These are phyloP conservation scores for Gossypium davidsonii DNA, from an alignment of 441 rosid species.

Conservation along the genomic window DNA sequence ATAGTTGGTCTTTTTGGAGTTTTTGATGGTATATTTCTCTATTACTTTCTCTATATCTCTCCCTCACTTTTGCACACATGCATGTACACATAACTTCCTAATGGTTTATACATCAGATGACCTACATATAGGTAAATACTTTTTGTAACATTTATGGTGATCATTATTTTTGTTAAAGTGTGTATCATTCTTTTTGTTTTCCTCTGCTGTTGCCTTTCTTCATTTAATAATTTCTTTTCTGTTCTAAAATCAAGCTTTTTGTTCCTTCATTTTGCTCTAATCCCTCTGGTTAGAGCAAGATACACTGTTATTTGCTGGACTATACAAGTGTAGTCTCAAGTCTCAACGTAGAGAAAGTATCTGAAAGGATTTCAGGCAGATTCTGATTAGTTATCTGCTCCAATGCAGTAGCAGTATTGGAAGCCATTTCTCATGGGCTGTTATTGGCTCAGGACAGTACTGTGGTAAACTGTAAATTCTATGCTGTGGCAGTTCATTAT, in stretches of 20 bases:
- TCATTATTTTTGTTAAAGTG: background rate
- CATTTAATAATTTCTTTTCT: background rate
- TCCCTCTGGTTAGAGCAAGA: background rate
- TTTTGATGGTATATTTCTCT: slow-evolving; percentile 67
- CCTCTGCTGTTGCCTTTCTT: background rate
- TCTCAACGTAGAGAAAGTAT: background rate
- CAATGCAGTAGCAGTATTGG: slow-evolving; percentile 18
- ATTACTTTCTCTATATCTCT: slow-evolving; percentile 2
- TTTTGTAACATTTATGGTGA: background rate
- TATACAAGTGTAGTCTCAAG: slow-evolving; percentile 1
- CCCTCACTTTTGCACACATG: background rate
- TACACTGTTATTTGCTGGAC: background rate
- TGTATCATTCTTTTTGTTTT: background rate
- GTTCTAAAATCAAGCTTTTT: background rate
- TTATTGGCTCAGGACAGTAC: slow-evolving; percentile 19
- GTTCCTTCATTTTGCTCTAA: background rate
- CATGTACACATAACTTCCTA: background rate
- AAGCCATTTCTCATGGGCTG: slow-evolving; percentile 20
- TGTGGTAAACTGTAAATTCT: slow-evolving; percentile 14
- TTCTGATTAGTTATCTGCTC: slow-evolving; percentile 16
- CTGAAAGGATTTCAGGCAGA: slow-evolving; percentile 25
- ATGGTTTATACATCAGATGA: background rate
- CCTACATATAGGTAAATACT: background rate
- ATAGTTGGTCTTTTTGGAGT: slow-evolving; percentile 95
- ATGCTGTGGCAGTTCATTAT: slow-evolving; percentile 7